Evolutionary conservation across 139 green algal genomes (phyloP).

Genomic region (Pleodorina starrii): DNA sequence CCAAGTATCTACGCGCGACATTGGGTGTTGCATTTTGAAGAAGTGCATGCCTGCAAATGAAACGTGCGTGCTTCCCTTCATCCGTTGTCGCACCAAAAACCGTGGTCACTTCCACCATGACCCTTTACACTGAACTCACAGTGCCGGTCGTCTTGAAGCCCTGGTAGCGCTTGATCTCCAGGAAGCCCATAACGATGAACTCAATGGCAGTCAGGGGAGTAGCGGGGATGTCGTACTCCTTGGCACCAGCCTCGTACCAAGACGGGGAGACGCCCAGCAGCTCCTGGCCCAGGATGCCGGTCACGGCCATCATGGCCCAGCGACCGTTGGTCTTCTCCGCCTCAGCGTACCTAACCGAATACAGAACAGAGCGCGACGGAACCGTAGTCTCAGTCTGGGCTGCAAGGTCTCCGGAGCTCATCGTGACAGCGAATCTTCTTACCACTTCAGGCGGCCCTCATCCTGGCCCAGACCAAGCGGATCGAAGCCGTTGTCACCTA

Average conservation of each 20-base stretch:
- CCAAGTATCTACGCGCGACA: no score
- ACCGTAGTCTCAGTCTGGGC: no score
- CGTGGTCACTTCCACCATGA: no score
- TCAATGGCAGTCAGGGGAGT: constrained; percentile 77
- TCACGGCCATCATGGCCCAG: constrained; percentile 91
- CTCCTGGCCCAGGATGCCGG: constrained; percentile 84
- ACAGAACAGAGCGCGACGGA: background rate
- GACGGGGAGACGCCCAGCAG: constrained; percentile 69
- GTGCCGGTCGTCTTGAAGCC: constrained; percentile 90
- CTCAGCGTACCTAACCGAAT: constrained; percentile 80
- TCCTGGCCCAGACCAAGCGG: constrained; percentile 83
- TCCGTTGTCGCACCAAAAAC: background rate
- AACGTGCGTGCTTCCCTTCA: background rate
- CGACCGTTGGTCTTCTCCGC: constrained; percentile 92
- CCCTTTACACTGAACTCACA: constrained; percentile 49
- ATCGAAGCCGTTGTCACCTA: constrained; percentile 75
- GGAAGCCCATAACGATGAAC: constrained; percentile 80
- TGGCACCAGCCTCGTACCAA: constrained; percentile 76
- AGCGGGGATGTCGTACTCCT: constrained; percentile 71
- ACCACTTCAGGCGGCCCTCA: constrained; percentile 84
- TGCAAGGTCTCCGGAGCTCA: no score
- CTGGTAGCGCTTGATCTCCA: constrained; percentile 89
- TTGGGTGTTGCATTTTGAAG: no score
- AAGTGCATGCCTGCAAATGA: background rate
- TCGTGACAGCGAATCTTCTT: background rate